A percentile compares a stretch with the other conserved stretches of the same genome.
Evolutionary conservation across 208 protist species (phyloP).

Genomic region (Acanthamoeba castellanii): DNA sequence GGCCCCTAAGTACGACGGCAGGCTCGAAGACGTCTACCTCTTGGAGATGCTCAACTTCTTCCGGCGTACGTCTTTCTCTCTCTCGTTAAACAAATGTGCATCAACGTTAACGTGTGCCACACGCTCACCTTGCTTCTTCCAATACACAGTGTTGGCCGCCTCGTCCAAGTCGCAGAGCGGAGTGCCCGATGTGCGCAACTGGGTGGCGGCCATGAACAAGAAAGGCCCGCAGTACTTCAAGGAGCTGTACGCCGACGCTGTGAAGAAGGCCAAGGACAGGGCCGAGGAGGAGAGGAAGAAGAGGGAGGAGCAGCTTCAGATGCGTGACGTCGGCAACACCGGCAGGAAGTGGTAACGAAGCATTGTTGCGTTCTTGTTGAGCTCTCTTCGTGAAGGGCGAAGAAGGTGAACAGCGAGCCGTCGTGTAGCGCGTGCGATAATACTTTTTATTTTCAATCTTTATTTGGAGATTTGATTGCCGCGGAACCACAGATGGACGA

Average conservation of each 20-base stretch:
- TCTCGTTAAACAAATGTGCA: too few relatives aligned
- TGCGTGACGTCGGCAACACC: neutral
- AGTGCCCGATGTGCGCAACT: conserved; percentile 34
- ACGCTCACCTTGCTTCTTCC: neutral
- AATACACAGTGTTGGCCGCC: neutral
- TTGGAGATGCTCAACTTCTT: conserved; percentile 43
- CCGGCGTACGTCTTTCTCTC: neutral
- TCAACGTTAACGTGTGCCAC: neutral
- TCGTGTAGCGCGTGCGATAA: too few relatives aligned
- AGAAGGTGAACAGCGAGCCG: too few relatives aligned
- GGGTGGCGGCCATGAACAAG: conserved; percentile 15
- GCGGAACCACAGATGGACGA: neutral
- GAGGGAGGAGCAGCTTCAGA: conserved; percentile 16
- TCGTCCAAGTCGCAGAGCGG: conserved; percentile 25
- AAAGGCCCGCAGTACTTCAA: neutral
- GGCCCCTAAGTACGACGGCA: neutral
- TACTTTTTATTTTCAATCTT: too few relatives aligned
- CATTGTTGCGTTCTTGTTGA: neutral
- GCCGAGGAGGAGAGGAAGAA: conserved; percentile 3
- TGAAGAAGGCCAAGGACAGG: conserved; percentile 23
- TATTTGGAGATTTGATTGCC: too few relatives aligned
- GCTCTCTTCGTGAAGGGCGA: too few relatives aligned
- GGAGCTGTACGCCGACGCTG: conserved; percentile 2
- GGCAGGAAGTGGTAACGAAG: neutral
- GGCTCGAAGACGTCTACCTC: conserved; percentile 22